Conservation (phyloP, 1,284 basidiomycete genomes). For the Leccinum fallax region DNA sequence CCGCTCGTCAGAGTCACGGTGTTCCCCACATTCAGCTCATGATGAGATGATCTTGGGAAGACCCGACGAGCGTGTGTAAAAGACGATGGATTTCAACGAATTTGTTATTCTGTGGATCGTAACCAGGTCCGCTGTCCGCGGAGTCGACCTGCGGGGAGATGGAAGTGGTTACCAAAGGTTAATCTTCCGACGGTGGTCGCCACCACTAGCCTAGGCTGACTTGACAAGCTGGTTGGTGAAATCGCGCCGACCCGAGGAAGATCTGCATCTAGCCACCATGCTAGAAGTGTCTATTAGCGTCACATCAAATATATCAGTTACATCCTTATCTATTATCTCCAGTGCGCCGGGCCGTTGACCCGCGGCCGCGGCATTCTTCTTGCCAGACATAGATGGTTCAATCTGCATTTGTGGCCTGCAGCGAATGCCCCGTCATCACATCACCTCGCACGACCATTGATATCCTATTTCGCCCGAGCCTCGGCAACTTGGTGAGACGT, state of each 20-base stretch:
- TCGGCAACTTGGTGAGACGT: background rate
- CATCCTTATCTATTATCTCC: background rate
- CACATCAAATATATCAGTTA: background rate
- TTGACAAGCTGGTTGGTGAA: background rate
- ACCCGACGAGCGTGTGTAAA: background rate
- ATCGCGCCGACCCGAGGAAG: background rate
- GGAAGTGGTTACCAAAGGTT: background rate
- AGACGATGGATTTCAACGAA: background rate
- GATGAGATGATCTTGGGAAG: background rate
- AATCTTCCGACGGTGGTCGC: background rate
- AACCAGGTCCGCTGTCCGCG: background rate
- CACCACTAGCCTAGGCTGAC: background rate
- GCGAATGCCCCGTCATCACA: background rate
- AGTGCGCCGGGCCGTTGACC: background rate
- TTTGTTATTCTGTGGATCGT: background rate
- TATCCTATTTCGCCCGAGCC: background rate
- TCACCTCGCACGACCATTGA: background rate
- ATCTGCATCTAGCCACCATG: background rate
- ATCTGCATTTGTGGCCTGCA: background rate
- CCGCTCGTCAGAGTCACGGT: background rate
- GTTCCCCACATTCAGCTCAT: background rate
- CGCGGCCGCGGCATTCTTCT: background rate
- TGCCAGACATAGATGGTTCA: background rate
- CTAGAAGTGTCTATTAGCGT: background rate
- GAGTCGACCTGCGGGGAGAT: background rate